These are phyloP conservation scores for Penicillium egyptiacum DNA, from an alignment of 495 filamentous ascomycete genomes.

Conservation along the genomic window DNA sequence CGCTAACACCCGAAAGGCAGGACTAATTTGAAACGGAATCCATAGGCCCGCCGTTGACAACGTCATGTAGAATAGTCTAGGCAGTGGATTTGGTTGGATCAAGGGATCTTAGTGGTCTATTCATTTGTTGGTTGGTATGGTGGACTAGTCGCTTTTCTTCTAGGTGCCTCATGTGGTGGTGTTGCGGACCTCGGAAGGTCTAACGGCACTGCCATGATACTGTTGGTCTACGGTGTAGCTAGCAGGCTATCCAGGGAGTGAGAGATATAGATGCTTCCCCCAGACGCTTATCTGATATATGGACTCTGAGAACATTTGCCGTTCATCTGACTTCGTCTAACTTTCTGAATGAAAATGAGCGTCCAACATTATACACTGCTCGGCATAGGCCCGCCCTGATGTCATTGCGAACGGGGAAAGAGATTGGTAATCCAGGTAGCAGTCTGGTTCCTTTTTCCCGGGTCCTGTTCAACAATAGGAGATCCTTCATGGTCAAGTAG, in stretches of 20 bases:
- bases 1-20: too few relatives aligned
- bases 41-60: too few relatives aligned
- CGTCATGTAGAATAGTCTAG: neutral
- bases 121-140: neutral
- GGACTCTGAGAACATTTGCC: neutral
- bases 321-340: neutral
- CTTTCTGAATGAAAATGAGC: neutral
- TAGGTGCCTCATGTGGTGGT: neutral
- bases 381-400: neutral
- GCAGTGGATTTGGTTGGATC: neutral
- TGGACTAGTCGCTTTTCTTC: neutral
- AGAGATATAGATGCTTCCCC: neutral
- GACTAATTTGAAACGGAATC: too few relatives aligned
- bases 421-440: constrained; percentile 10
- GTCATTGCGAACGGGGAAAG: neutral
- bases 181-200: neutral
- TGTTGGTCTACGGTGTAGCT: neutral
- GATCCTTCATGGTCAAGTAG: constrained; percentile 30
- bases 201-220: neutral
- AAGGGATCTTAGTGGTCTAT: neutral
- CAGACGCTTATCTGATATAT: neutral
- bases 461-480: neutral
- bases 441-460: constrained; percentile 1
- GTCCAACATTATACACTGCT: neutral
- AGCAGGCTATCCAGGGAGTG: neutral